Evolutionary conservation across 1,284 basidiomycete species (phyloP).

Genomic region (Sporisorium scitamineum): DNA sequence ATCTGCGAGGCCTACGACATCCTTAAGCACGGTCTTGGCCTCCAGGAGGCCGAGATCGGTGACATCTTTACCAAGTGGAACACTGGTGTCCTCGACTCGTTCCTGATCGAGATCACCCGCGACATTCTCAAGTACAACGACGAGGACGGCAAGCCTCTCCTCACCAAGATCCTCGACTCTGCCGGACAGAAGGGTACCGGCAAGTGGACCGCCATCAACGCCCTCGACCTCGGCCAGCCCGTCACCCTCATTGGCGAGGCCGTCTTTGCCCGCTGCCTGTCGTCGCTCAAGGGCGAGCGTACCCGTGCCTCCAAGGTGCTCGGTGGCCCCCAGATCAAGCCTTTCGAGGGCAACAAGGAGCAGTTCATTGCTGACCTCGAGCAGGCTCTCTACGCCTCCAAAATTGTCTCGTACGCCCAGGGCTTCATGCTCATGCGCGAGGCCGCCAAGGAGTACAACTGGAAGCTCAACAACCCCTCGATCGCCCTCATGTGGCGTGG

Average conservation of each 20-base stretch:
- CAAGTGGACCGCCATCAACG: slow-evolving; percentile 99
- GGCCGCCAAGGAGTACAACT: slow-evolving; percentile 90
- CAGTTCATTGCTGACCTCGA: slow-evolving; percentile 99
- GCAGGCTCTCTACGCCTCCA: slow-evolving; percentile 98
- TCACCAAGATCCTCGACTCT: slow-evolving; percentile 84
- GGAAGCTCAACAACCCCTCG: slow-evolving; percentile 81
- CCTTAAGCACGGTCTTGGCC: slow-evolving; percentile 92
- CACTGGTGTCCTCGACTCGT: slow-evolving; percentile 98
- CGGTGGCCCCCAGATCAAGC: slow-evolving; percentile 86
- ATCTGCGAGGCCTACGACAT: slow-evolving; percentile 89
- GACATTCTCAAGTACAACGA: slow-evolving; percentile 77
- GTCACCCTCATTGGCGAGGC: slow-evolving; percentile 99
- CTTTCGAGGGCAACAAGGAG: slow-evolving; percentile 97
- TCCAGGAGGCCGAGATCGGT: slow-evolving; percentile 71
- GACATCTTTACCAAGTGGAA: slow-evolving; percentile 79
- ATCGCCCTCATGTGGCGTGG: slow-evolving; percentile 99
- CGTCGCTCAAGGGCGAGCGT: slow-evolving; percentile 97
- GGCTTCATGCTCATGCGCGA: slow-evolving; percentile 99
- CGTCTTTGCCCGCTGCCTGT: slow-evolving; percentile 98
- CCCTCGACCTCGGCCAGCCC: slow-evolving; percentile 87
- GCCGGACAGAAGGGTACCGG: slow-evolving; percentile 99
- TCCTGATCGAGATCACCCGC: slow-evolving; percentile 89
- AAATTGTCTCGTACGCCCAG: slow-evolving; percentile 88
- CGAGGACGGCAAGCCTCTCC: slow-evolving; percentile 88
- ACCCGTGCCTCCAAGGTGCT: slow-evolving; percentile 90